Base-by-base conservation (phyloP, 1,284 basidiomycete genomes). In the Somion occarium region DNA sequence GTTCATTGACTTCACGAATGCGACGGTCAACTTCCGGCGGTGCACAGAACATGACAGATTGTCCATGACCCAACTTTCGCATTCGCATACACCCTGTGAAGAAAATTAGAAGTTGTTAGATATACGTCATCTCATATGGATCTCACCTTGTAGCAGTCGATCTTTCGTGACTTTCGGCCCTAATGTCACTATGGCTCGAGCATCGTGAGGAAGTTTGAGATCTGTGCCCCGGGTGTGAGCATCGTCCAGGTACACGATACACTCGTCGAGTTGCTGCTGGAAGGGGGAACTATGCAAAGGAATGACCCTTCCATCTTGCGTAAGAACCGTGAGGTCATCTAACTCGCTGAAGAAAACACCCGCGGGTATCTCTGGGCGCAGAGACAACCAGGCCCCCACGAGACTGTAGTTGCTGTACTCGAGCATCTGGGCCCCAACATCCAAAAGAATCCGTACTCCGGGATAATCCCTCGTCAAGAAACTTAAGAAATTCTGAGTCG, bases 191-290 rank as follows among this genome's bases (percentile, higher is more conserved):
- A 70, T 73, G n/a, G 80, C 80, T 2, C 74, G 68, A 45, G 65
- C 69, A 19, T 66, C 53, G 1, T 18, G 44, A 0, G 80, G 79
- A 30, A 82, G 62, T 39, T 73, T 79, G 15, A 82, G 62, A 57
- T 82, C 79, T 0, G 78, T 81, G 4, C 80, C 80, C 23, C 80
- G 63, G 0, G 79, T 82, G 53, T 82, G 79, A 1, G 75, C 75
- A 56, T 83, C 80, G 42, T 82, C 80, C 0, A 83, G 71, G 52
- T 83, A 82, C 2, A 80, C 58, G 3, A 79, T 54, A 30, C 76
- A 79, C 54, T 68, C 64, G n/a, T 72, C 68, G 0, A 81, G 61
- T 49, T 71, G 71, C 38, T 71, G 64, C 2, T 58, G 62, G 54
- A 70, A 79, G 0, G 71, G 67, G 2, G 79, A 82, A 4, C 72